Conservation (phyloP, 805 yeast genomes). For the Candida chauliodis region DNA sequence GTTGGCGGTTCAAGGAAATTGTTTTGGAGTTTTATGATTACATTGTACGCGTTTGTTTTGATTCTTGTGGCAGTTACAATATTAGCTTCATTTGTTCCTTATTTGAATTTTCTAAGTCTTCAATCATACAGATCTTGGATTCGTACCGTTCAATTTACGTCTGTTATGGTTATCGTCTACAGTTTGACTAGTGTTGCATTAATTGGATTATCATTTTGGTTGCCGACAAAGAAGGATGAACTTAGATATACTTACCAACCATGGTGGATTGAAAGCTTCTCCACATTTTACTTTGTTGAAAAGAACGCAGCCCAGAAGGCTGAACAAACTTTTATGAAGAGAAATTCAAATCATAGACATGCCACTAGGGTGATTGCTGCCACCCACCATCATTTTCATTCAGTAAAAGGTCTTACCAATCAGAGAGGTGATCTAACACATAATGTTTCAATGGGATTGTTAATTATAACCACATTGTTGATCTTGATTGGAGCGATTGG, state of each 20-base stretch:
- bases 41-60: slow-evolving; percentile 49
- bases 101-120: slow-evolving; percentile 49
- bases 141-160: slow-evolving; percentile 26
- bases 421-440: slow-evolving; percentile 46
- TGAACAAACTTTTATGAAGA: slow-evolving; percentile 41
- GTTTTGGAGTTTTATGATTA: slow-evolving; percentile 49
- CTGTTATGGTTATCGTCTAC: slow-evolving; percentile 37
- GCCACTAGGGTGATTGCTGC: slow-evolving; percentile 64
- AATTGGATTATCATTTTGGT: slow-evolving; percentile 47
- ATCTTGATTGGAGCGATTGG: slow-evolving; percentile 51
- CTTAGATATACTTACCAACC: slow-evolving; percentile 63
- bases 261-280: slow-evolving; percentile 71
- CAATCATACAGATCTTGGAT: slow-evolving; percentile 18
- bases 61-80: slow-evolving; percentile 62
- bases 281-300: slow-evolving; percentile 57
- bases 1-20: slow-evolving; percentile 52
- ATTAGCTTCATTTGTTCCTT: slow-evolving; percentile 60
- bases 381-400: slow-evolving; percentile 38
- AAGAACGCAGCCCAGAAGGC: slow-evolving; percentile 50
- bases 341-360: slow-evolving; percentile 47
- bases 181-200: slow-evolving; percentile 50
- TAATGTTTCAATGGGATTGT: slow-evolving; percentile 48
- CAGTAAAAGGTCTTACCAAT: slow-evolving; percentile 38
- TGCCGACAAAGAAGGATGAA: slow-evolving; percentile 52
- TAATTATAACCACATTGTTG: slow-evolving; percentile 46